Evolutionary conservation across 2,329 filamentous ascomycete species (phyloP), one percentile per base, ranked within the genome.

Genomic region (Aspergillus chevalieri): DNA sequence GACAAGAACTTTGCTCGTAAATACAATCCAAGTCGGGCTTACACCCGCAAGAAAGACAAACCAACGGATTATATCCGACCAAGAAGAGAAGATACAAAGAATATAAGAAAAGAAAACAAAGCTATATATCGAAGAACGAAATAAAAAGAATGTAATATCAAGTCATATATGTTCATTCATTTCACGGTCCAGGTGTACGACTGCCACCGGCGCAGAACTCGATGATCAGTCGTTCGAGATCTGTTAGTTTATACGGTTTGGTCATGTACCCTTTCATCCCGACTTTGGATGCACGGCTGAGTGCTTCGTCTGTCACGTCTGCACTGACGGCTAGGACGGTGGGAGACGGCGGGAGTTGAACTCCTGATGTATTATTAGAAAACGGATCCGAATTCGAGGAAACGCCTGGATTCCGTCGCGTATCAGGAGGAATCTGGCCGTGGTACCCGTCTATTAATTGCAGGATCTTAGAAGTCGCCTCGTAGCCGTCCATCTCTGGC

Each of bases 401-500:
- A 10, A 10, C n/a, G 4, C 3, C 34, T n/a, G 19, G 5, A 19
- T 19, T 15, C 28, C 21, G 49, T 49, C 36, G 50, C 36, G 36
- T 49, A 56, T 47, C 50, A 42, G 48, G 52, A 34, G 44, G 57
- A 15, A 60, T 47, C 43, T 61, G 58, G 24, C 58, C 51, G 17
- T 61, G 61, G 36, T 69, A 61, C 43, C 71, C 63, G 39, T 70
- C 66, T n/a, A 73, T 63, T 71, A 83, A 76, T 21, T 72, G 68
- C 9, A 86, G 66, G 41, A 88, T 88, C 43, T 74, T 71, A 57
- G 79, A 75, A 0, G 84, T 81, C 2, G 85, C 85, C 61, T 87
- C 80, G 55, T 86, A 87, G 1, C 85, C 85, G 60, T 87, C 84
- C 74, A 87, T 83, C 55, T 82, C 74, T 1, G 85, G 85, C 83